phyloP scores from a whole-genome alignment of 257 asterid genomes.

The Thymus quinquecostatus region DNA sequence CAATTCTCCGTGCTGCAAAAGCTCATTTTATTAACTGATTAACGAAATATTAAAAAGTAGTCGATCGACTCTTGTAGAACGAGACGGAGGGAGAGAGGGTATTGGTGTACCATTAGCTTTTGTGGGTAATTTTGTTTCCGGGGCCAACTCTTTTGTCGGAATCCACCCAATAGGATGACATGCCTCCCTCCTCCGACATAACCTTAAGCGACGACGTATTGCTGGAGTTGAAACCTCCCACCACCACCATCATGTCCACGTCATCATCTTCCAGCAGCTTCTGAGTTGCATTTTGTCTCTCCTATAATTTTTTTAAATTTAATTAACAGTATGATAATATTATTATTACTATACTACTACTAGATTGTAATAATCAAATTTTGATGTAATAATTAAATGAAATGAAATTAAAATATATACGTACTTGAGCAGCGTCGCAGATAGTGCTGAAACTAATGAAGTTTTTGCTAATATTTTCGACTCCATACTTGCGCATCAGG shows the following conservation, averaged over 20 bases:
- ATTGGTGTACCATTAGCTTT: constrained; percentile 67
- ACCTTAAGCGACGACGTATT: constrained; percentile 94
- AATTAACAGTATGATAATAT: too few species aligned
- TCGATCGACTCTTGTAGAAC: too few species aligned
- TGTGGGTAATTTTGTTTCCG: constrained; percentile 80
- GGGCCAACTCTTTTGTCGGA: constrained; percentile 84
- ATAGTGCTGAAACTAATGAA: constrained; percentile 93
- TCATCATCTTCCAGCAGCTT: constrained; percentile 69
- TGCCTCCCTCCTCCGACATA: constrained; percentile 83
- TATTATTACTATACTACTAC: too few species aligned
- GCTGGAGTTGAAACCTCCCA: constrained; percentile 99
- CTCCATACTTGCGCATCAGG: constrained; percentile 86
- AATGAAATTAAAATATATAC: constrained; percentile 19
- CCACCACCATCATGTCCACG: constrained; percentile 80
- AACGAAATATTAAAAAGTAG: too few species aligned
- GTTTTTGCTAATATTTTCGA: constrained; percentile 74
- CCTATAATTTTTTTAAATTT: constrained; percentile 41
- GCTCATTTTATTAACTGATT: too few species aligned
- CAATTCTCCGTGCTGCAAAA: constrained; percentile 89
- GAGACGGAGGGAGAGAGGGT: background rate
- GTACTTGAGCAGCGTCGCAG: constrained; percentile 97
- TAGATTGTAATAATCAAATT: background rate
- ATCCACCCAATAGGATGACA: constrained; percentile 97
- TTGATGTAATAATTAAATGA: constrained; percentile 26
- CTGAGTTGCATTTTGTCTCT: constrained; percentile 97